phyloP scores from a whole-genome alignment of 805 yeast species.

The Wickerhamiella spandovensis region DNA sequence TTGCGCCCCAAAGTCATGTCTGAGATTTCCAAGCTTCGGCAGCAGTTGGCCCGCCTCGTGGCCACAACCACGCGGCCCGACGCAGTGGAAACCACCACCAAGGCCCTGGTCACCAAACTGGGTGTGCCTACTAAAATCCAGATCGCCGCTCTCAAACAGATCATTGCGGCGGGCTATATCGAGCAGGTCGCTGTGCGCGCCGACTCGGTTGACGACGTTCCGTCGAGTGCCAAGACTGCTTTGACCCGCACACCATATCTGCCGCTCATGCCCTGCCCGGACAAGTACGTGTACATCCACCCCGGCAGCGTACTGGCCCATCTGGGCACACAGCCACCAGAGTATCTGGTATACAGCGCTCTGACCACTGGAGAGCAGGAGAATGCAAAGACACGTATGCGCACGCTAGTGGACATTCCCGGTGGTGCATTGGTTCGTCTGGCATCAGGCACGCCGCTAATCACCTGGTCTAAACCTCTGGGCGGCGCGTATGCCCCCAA shows the following conservation, averaged over 20 bases:
- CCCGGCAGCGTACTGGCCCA: conserved; percentile 54
- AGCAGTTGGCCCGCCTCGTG: conserved; percentile 66
- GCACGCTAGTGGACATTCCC: conserved; percentile 59
- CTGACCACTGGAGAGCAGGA: conserved; percentile 40
- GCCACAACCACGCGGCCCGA: conserved; percentile 33
- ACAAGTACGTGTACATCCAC: conserved; percentile 55
- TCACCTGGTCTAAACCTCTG: conserved; percentile 81
- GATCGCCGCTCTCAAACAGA: conserved; percentile 70
- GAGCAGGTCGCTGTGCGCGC: conserved; percentile 84
- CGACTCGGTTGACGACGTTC: conserved; percentile 55
- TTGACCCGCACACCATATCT: conserved; percentile 41
- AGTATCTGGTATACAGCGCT: conserved; percentile 59
- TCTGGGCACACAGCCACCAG: conserved; percentile 59
- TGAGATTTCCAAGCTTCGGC: conserved; percentile 69
- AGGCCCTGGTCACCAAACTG: conserved; percentile 40
- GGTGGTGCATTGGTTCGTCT: conserved; percentile 68
- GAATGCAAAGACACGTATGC: conserved; percentile 43
- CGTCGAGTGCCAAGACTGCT: conserved; percentile 42
- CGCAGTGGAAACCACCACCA: conserved; percentile 30
- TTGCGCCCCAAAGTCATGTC: conserved; percentile 71
- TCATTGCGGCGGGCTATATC: conserved; percentile 81
- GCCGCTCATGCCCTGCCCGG: conserved; percentile 29
- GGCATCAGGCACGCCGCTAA: conserved; percentile 54
- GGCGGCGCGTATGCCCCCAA: conserved; percentile 85
- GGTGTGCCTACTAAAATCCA: conserved; percentile 58